Evolutionary conservation across 495 filamentous ascomycete genomes (phyloP), one percentile per base, ranked within the genome.

Genomic region (Podospora fimiseda): DNA sequence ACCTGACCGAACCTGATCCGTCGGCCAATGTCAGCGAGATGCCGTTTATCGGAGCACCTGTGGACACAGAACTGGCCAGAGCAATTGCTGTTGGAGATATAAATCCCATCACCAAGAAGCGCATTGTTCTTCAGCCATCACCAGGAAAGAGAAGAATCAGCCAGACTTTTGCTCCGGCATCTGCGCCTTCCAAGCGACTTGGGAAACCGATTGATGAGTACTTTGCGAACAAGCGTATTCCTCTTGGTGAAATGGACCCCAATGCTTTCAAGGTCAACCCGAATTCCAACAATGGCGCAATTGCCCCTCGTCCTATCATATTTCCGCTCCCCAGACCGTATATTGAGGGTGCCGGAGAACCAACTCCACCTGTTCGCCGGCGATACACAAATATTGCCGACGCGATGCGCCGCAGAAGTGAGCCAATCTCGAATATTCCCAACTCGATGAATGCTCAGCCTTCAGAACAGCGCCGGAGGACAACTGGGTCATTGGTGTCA

Each of bases 21-120:
- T 78, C 79, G 15, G 55, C 89, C 5, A 76, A 84, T 15, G 64
- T 81, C 9, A 79, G 80, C 9, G 76, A 84, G 2, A 78, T 97
- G 66, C 75, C 84, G 0, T 96, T 85, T 55, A 89, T 97, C 61
- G 93, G 93, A 9, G 70, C 72, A 16, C 76, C 83, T 51, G 79
- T 91, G 19, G 83, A 87, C 24, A 71, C 79, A 3, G 73, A 83
- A 36, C 66, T 89, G 59, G 90, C 93, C 2, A 70, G 75, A 55
- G 82, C 82, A 3, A 86, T 99, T 51, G 88, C 92, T n/a, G 64
- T 56, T 11, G 93, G 93, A 19, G 87, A 96, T 54, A 68, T 96
- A 22, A 84, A 97, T 65, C 93, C 93, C 14, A 90, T 89, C 53
- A 94, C 89, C 14, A 96, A 95, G 66, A 62, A 83, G 42, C 76